Base-by-base conservation (phyloP, 352 stramenopile genomes). In the Aphanomyces euteiches region DNA sequence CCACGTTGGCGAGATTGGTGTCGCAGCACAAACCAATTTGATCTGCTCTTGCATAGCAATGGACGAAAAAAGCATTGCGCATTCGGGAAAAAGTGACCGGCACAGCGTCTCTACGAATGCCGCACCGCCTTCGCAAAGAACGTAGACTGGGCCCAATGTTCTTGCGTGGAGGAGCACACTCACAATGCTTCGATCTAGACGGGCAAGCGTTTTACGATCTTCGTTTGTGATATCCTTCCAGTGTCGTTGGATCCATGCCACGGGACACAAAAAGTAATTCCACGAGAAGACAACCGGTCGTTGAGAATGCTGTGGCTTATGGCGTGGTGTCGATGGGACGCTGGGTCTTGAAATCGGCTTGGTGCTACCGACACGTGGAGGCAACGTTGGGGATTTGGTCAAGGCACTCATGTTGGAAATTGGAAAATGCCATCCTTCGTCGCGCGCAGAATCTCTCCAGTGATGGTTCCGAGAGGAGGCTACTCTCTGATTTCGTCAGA, bases 241-340 rank as follows among this genome's bases (percentile, higher is more conserved):
- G 43, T 50, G 43, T 12, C 2, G 43, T 50, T n/a, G 43, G 43
- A 50, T 50, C 43, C 43, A 50, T 12, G 43, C 43, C 43, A 50
- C 43, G 17, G 43, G 43, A 50, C 43, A 50, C 43, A 50, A 50
- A n/a, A 50, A 50, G 17, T 50, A 12, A n/a, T 50, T 50, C 43
- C 43, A 50, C 10, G 43, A 50, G 17, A 50, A 50, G 10, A 50
- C 43, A n/a, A 50, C 17, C 43, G 43, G 43, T 28, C 28, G 28
- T 28, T n/a, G 43, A 50, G 10, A n/a, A 12, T n/a, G 43, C 17
- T 50, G 43, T 50, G 10, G 43, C 43, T n/a, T 28, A 28, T 28
- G 28, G 28, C 28, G 28, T 28, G 28, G 28, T 28, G 28, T 28
- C 28, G 28, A 28, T 28, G 10, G 43, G 10, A n/a, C 43, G 43